Conservation (phyloP, 2,329 filamentous ascomycete genomes). For the Rhexocercosporidium sp. region DNA sequence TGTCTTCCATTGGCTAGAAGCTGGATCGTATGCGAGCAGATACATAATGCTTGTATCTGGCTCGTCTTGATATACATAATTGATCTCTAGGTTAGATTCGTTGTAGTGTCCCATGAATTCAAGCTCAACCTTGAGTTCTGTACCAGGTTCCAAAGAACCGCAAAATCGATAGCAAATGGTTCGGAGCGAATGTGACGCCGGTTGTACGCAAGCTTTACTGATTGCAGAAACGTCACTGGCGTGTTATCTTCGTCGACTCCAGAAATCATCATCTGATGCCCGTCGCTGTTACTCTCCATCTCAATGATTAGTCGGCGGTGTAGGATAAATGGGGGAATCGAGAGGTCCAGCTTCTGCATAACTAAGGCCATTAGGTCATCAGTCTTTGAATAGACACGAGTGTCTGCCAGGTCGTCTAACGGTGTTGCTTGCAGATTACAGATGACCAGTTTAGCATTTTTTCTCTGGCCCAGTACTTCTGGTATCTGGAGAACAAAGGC, state of each 20-base stretch:
- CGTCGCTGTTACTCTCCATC: constrained; percentile 30
- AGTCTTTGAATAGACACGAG: constrained; percentile 44
- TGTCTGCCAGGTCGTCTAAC: constrained; percentile 43
- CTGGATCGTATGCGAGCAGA: constrained; percentile 34
- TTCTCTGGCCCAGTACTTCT: constrained; percentile 42
- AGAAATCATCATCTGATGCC: constrained; percentile 40
- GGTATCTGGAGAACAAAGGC: constrained; percentile 42
- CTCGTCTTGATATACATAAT: constrained; percentile 24
- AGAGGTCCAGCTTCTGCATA: constrained; percentile 47
- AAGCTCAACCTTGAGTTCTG: constrained; percentile 46
- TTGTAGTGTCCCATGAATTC: constrained; percentile 55
- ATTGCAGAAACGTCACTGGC: constrained; percentile 47
- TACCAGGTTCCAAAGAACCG: constrained; percentile 33
- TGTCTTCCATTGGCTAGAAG: neutral
- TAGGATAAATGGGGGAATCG: constrained; percentile 48
- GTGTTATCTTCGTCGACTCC: constrained; percentile 51
- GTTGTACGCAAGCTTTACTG: constrained; percentile 47
- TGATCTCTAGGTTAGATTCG: constrained; percentile 48
- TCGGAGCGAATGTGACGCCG: constrained; percentile 45
- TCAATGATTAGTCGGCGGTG: constrained; percentile 43
- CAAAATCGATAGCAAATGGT: constrained; percentile 47
- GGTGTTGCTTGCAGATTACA: constrained; percentile 54
- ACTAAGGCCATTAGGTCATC: constrained; percentile 49
- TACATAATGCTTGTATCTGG: constrained; percentile 22
- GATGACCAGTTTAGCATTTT: constrained; percentile 46